phyloP scores from a whole-genome alignment of 2,329 filamentous ascomycete species.

The Myriosclerotinia duriaeana region DNA sequence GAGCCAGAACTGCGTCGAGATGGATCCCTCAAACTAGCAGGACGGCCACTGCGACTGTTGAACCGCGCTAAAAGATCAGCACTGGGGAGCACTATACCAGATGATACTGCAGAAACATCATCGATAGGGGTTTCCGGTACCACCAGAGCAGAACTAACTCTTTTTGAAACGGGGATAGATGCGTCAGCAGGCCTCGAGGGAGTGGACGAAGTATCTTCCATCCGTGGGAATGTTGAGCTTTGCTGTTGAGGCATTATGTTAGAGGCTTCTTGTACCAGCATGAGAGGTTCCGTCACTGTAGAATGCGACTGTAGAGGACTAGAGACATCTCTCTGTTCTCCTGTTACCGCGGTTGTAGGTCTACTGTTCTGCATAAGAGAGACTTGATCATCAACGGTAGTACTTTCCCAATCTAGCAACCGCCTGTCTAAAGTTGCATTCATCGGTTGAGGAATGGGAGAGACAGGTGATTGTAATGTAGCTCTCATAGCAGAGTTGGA shows the following conservation, averaged over 20 bases:
- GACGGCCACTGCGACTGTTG: slow-evolving; percentile 38
- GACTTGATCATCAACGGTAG: slow-evolving; percentile 20
- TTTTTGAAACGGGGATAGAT: slow-evolving; percentile 25
- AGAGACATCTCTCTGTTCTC: background rate
- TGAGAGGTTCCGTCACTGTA: background rate
- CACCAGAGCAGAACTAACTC: slow-evolving; percentile 32
- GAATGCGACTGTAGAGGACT: background rate
- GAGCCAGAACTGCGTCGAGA: slow-evolving; percentile 33
- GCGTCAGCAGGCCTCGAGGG: background rate
- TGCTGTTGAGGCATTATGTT: slow-evolving; percentile 7
- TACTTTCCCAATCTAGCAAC: slow-evolving; percentile 28
- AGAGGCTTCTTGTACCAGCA: background rate
- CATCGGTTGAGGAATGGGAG: slow-evolving; percentile 33
- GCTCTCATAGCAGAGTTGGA: slow-evolving; percentile 30
- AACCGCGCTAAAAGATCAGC: slow-evolving; percentile 38
- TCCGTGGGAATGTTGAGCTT: slow-evolving; percentile 21
- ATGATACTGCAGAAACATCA: background rate
- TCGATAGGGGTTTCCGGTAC: slow-evolving; percentile 5
- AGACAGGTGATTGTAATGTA: slow-evolving; percentile 32
- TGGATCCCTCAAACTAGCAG: slow-evolving; percentile 35
- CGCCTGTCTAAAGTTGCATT: slow-evolving; percentile 24
- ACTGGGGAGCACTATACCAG: slow-evolving; percentile 31
- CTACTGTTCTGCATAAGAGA: slow-evolving; percentile 21
- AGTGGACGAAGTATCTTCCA: background rate
- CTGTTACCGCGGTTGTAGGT: slow-evolving; percentile 11